Conservation (phyloP, 176 grass and related monocot species). For the Stipa capillata region DNA sequence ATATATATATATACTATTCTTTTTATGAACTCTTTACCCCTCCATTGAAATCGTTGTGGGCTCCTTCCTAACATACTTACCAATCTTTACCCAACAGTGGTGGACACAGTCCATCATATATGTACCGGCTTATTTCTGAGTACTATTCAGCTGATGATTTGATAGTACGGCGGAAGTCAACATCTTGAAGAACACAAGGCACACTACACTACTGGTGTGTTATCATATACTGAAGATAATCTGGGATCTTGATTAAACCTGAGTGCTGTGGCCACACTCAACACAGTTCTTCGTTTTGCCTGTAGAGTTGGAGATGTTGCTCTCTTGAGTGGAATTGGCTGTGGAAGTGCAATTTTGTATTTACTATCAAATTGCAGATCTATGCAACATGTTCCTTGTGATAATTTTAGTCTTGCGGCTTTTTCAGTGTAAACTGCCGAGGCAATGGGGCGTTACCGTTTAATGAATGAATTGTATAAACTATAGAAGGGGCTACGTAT, state of each 20-base stretch:
- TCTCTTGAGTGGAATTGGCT: background rate
- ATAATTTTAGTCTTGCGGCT: background rate
- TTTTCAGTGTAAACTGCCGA: constrained; percentile 20
- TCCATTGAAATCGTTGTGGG: no score
- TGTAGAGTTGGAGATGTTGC: background rate
- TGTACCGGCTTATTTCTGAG: constrained; percentile 91
- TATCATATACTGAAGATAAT: constrained; percentile 13
- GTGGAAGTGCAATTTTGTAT: background rate
- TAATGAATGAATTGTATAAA: background rate
- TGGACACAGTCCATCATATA: constrained; percentile 88
- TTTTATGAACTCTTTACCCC: no score
- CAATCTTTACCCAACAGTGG: constrained; percentile 53
- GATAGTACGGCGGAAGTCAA: constrained; percentile 41
- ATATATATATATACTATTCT: background rate
- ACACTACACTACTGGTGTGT: background rate
- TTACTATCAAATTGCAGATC: background rate
- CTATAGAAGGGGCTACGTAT: constrained; percentile 4
- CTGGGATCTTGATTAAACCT: background rate
- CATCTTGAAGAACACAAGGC: constrained; percentile 31
- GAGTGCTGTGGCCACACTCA: background rate
- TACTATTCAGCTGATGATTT: constrained; percentile 98
- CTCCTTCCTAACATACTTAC: background rate
- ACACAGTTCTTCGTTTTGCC: background rate
- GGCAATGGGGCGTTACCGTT: background rate
- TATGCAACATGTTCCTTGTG: background rate